These are phyloP conservation scores for Syzygium malaccense DNA, from an alignment of 441 rosid species.

Conservation along the genomic window DNA sequence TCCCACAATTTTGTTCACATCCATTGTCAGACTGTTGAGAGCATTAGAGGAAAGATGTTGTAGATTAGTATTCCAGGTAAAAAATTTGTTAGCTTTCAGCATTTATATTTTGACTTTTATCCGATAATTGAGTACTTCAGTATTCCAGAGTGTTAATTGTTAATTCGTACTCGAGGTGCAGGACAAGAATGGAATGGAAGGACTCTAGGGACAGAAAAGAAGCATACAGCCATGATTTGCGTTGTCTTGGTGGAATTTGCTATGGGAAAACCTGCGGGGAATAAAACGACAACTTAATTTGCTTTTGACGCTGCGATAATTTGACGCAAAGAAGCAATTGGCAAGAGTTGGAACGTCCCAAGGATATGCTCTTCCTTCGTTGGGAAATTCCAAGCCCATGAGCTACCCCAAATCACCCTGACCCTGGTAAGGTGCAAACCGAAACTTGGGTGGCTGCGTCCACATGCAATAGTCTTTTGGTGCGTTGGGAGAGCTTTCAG, in stretches of 20 bases:
- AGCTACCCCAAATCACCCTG: neutral
- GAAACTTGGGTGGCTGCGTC: no score
- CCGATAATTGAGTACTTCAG: neutral
- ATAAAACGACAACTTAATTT: no score
- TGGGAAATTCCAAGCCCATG: neutral
- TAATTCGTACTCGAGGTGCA: neutral
- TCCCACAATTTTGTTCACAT: neutral
- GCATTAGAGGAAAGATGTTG: no score
- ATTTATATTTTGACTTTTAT: neutral
- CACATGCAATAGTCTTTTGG: no score
- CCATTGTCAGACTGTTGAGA: neutral
- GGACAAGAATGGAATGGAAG: neutral
- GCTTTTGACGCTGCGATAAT: no score
- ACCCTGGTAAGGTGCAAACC: neutral
- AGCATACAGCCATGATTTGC: neutral
- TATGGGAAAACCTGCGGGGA: neutral
- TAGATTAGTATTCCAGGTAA: no score
- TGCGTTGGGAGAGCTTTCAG: no score
- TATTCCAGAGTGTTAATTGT: neutral
- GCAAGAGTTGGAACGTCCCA: neutral
- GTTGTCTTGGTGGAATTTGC: neutral
- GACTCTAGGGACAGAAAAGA: neutral
- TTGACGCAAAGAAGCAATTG: neutral
- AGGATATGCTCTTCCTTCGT: neutral
- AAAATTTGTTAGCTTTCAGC: no score